phyloP scores from a whole-genome alignment of 2,329 filamentous ascomycete species.

The Arthroderma sp. region DNA sequence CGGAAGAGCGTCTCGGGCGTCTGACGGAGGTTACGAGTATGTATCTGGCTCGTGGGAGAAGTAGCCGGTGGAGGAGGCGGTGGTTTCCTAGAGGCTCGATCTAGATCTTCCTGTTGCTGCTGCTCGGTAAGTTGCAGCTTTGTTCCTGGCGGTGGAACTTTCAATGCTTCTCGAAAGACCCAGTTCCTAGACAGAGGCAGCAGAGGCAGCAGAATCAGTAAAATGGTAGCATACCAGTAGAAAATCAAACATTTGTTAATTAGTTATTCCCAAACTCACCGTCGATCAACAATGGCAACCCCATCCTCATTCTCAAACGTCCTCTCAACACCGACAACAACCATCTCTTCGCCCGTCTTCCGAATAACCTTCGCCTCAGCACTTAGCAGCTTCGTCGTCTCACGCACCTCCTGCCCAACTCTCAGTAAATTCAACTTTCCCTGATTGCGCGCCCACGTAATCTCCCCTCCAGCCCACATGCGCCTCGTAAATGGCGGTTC shows the following conservation, averaged over 20 bases:
- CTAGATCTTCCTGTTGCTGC: constrained; percentile 3
- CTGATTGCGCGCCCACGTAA: constrained; percentile 35
- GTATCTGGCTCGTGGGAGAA: constrained; percentile 14
- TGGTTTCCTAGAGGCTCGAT: constrained; percentile 2
- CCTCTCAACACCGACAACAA: constrained; percentile 53
- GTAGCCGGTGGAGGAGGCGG: constrained; percentile 10
- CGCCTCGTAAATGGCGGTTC: constrained; percentile 47
- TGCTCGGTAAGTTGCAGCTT: background rate
- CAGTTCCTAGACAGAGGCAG: constrained; percentile 23
- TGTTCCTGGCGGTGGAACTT: constrained; percentile 11
- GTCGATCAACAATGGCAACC: constrained; percentile 41
- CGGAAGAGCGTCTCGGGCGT: constrained; percentile 30
- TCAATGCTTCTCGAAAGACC: constrained; percentile 31
- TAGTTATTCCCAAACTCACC: constrained; percentile 29
- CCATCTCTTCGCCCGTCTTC: constrained; percentile 46
- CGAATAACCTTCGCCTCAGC: constrained; percentile 43
- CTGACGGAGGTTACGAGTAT: constrained; percentile 24
- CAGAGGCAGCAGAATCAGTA: no score
- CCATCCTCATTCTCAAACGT: constrained; percentile 41
- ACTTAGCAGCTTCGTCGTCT: constrained; percentile 43
- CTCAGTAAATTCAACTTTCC: constrained; percentile 30
- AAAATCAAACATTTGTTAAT: no score
- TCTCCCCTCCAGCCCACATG: constrained; percentile 55
- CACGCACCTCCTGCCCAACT: constrained; percentile 44
- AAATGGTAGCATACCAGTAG: background rate